Conservation (phyloP, 441 rosid species). For the Dalechampia spathulata region DNA sequence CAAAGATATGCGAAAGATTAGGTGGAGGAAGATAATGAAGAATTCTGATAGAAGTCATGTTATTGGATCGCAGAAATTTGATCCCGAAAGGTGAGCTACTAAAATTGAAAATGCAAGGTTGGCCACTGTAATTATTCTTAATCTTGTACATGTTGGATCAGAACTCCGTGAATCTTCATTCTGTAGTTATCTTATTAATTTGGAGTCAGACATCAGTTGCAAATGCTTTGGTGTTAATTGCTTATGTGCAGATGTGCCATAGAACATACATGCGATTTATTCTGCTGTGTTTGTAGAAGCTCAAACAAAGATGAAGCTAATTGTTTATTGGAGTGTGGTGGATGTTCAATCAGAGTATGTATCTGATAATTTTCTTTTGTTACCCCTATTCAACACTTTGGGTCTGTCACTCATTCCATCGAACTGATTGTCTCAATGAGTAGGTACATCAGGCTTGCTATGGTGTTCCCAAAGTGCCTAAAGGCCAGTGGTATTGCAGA, state of each 20-base stretch:
- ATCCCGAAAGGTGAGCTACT: conserved; percentile 30
- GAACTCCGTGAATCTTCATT: not conserved
- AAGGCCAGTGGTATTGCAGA: conserved; percentile 44
- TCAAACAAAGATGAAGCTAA: conserved; percentile 36
- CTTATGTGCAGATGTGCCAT: conserved; percentile 21
- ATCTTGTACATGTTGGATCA: not conserved
- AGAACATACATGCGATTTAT: conserved; percentile 24
- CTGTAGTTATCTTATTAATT: not conserved
- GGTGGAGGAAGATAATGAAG: conserved; percentile 14
- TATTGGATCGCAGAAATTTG: conserved; percentile 11
- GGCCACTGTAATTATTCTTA: not conserved
- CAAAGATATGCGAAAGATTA: conserved; percentile 13
- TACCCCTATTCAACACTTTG: conserved; percentile 1
- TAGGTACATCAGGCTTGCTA: conserved; percentile 60
- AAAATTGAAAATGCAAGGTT: conserved; percentile 5
- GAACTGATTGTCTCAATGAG: conserved; percentile 4
- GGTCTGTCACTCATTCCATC: not conserved
- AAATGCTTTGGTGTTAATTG: conserved; percentile 11
- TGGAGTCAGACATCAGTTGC: not conserved
- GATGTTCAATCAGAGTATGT: conserved; percentile 36
- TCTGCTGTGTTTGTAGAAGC: conserved; percentile 48
- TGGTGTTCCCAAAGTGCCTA: conserved; percentile 41
- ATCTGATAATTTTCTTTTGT: not conserved
- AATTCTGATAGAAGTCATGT: conserved; percentile 10
- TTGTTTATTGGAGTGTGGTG: conserved; percentile 37